Base-by-base conservation (phyloP, 805 yeast genomes). In the Kodamaea laetipori region DNA sequence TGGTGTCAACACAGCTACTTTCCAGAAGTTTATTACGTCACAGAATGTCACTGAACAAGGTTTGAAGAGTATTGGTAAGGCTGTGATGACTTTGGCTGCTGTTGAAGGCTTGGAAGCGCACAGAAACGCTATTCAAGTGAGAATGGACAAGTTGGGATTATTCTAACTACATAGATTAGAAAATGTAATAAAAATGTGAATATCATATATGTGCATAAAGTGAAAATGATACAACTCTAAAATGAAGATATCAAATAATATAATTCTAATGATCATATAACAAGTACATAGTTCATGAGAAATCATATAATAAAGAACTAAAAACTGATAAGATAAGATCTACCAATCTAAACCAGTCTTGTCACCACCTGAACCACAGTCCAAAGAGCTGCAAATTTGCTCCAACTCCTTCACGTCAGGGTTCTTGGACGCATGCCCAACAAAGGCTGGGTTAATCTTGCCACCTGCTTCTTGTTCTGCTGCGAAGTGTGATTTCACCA, bases 31-130 rank as follows among this genome's bases (percentile, higher is more conserved):
- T 69, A 85, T 94, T 58, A 94, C 99, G 8, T 78, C 96, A 21
- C 99, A 94, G 71, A 88, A 84, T 58, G 88, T 94, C 26, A 84
- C 90, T 1, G 81, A 85, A 44, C 78, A 83, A 63, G 99, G 99
- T 16, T 76, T 94, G 55, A 72, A 79, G 60, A 82, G 82, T 55
- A 92, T 94, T 51, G 99, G 99, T n/a, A 82, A 81, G 52, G 97
- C 98, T 3, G 97, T 94, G 13, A 92, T 92, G 92, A 82, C 88
- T 28, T 78, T 94, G 49, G 99, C 99, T 17, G 90, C 82, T 40
- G 94, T 90, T 30, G 99, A 94, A 70, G 99, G 99, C 2, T 76
- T 94, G 47, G 97, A 92, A 64, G 99, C 90, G 8, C 99, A 94
- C 74, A 82, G 97, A 66, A 88, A 90, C 59, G 98, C 99, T 5